Percentiles rank a stretch among this genome's conserved stretches.
phyloP scores from a whole-genome alignment of 176 grass and related monocot genomes.

The Coix lacrymajobi region DNA sequence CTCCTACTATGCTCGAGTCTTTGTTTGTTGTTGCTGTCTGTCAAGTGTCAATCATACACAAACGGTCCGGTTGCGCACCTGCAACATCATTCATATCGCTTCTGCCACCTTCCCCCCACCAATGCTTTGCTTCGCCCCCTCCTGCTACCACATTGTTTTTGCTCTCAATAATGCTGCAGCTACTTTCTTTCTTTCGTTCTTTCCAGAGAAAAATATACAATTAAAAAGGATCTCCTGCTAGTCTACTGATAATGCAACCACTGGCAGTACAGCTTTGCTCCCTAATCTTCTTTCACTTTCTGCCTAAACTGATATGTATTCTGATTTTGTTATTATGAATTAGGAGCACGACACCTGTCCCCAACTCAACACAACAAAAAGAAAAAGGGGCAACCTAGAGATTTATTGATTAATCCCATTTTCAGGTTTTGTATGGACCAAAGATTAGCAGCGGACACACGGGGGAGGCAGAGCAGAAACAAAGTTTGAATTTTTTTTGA shows the following conservation, averaged over 20 bases:
- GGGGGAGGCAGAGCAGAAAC: background rate
- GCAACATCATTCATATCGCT: background rate
- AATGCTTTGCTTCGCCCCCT: background rate
- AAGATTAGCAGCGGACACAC: background rate
- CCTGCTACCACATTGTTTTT: background rate
- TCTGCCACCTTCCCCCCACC: background rate
- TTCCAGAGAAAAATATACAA: no score
- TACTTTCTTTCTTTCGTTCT: background rate
- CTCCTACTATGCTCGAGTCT: background rate
- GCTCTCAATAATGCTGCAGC: conserved; percentile 10
- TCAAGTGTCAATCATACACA: background rate
- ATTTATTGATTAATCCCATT: background rate
- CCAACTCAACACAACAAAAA: no score
- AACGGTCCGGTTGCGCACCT: background rate
- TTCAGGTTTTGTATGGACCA: background rate
- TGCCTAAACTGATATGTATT: background rate
- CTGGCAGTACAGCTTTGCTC: conserved; percentile 14
- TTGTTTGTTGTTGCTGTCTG: background rate
- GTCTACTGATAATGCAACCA: conserved; percentile 7
- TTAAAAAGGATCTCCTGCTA: background rate
- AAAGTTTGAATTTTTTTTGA: conserved; percentile 25
- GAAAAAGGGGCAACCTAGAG: background rate
- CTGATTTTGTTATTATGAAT: background rate
- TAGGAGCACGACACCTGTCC: background rate
- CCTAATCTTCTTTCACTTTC: background rate